Evolutionary conservation across 2,329 filamentous ascomycete genomes (phyloP), one percentile per base, ranked within the genome.

Genomic region (Tolypocladium capitatum): DNA sequence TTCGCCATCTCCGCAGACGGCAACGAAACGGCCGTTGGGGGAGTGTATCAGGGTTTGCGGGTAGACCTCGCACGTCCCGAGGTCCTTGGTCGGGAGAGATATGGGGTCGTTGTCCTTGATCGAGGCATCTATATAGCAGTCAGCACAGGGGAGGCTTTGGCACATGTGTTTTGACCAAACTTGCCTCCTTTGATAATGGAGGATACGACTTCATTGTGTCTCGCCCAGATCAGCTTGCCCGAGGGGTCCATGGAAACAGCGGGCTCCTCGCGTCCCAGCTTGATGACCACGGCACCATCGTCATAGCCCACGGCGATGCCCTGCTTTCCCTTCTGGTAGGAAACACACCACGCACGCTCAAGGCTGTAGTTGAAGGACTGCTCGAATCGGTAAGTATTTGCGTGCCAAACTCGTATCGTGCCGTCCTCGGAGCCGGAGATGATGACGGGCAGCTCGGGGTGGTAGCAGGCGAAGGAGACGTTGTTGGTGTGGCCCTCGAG

Each of bases 361-460:
- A 98, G 71, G 30, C 90, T 92, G 66, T 98, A 98, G 70, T 88
- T 96, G 52, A 98, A 73, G 1, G 90, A 94, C 63, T 97, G 92
- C 67, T 97, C 92, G 51, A 97, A 78, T 55, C 92, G 79, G 68
- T 97, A 97, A 46, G 92, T 98, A 62, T 95, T 96, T 54, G 91
- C 90, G 64, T 98, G 90, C 92, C 92, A 98, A 66, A 98, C 90
- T 68, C 95, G 94, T 63, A 98, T 83, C 1, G 90, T 95, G 54
- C 91, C 91, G 66, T 98, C 92, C 68, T 98, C 92, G 27, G 91
- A 97, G 58, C 92, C 92, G 24, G 92, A 97, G 48, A 98, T 91
- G 60, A 98, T 98, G 55, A 98, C 84, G 2, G 92, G 92, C 44
- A 98, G 73, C 68, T 97, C 91, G 2, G 92, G 92, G 67, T 98